Percentiles rank a stretch among this genome's conserved stretches.
Conservation (phyloP, 495 filamentous ascomycete genomes). For the Apiosordaria backusii region DNA sequence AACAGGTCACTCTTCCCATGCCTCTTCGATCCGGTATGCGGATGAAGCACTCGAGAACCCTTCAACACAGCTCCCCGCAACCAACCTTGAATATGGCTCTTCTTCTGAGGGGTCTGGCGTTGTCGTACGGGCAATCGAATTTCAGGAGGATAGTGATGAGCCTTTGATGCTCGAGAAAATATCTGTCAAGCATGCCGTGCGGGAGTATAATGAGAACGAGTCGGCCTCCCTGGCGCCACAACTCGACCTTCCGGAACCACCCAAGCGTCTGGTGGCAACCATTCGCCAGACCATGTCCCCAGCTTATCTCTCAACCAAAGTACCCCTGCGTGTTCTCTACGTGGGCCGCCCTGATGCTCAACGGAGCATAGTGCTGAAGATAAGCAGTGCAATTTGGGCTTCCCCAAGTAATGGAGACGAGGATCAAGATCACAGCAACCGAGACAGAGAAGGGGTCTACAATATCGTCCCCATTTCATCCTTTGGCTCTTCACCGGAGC, state of each 20-base stretch:
- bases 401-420: slow-evolving; percentile 30
- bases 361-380: slow-evolving; percentile 70
- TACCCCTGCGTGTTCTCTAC: slow-evolving; percentile 68
- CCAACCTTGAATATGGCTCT: slow-evolving; percentile 35
- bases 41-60: slow-evolving; percentile 42
- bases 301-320: slow-evolving; percentile 56
- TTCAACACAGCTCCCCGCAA: slow-evolving; percentile 38
- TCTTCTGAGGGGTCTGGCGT: slow-evolving; percentile 24
- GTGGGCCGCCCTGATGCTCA: slow-evolving; percentile 60
- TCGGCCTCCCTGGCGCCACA: slow-evolving; percentile 46
- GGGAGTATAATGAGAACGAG: slow-evolving; percentile 53
- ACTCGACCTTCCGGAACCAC: slow-evolving; percentile 32
- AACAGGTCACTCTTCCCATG: slow-evolving; percentile 41
- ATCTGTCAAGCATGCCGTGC: slow-evolving; percentile 61
- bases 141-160: slow-evolving; percentile 49
- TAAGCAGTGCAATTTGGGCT: slow-evolving; percentile 59
- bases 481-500: slow-evolving; percentile 66
- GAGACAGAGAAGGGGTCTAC: slow-evolving; percentile 43
- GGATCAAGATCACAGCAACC: slow-evolving; percentile 21
- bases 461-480: slow-evolving; percentile 72
- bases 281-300: slow-evolving; percentile 72
- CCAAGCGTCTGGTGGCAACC: slow-evolving; percentile 50
- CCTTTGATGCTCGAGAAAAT: slow-evolving; percentile 51
- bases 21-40: slow-evolving; percentile 41
- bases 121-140: slow-evolving; percentile 50